phyloP scores from a whole-genome alignment of 208 protist species.

The Novymonas esmeraldas region DNA sequence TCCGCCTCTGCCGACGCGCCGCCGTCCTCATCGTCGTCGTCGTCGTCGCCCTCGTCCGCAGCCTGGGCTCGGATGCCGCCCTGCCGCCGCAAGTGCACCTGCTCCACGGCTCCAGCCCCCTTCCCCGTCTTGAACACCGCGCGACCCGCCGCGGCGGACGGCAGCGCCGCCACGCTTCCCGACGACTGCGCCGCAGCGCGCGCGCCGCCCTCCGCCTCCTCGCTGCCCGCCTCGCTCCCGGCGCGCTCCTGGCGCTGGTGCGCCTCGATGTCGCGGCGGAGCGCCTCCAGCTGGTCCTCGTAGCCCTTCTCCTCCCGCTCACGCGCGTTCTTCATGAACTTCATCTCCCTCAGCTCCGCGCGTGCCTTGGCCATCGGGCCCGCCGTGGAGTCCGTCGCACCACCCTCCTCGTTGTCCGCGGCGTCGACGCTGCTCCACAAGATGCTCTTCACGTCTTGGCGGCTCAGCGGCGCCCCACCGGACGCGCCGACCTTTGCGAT shows the following conservation, averaged over 20 bases:
- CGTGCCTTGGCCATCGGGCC: constrained; percentile 71
- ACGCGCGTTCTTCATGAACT: constrained; percentile 87
- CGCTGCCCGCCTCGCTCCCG: background rate
- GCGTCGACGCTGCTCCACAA: constrained; percentile 47
- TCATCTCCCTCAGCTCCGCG: constrained; percentile 71
- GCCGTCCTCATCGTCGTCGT: constrained; percentile 11
- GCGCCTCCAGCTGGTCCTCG: constrained; percentile 48
- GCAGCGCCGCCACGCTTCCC: background rate
- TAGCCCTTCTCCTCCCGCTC: constrained; percentile 70
- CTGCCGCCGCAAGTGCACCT: constrained; percentile 52
- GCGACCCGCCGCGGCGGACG: constrained; percentile 16
- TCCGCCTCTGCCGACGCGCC: constrained; percentile 16
- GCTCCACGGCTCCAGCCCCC: constrained; percentile 37
- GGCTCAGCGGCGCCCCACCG: constrained; percentile 14
- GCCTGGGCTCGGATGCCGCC: constrained; percentile 41
- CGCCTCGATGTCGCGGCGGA: constrained; percentile 58
- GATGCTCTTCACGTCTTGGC: constrained; percentile 38
- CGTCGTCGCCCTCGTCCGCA: constrained; percentile 2
- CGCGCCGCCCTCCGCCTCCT: background rate
- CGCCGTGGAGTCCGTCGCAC: constrained; percentile 3
- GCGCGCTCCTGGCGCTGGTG: constrained; percentile 34
- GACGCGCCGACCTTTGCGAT: constrained; percentile 38
- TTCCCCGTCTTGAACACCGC: constrained; percentile 25
- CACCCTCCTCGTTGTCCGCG: constrained; percentile 11
- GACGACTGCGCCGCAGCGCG: background rate